A percentile compares a stretch with the other conserved stretches of the same genome.
These are phyloP conservation scores for Pythium brassicae DNA, from an alignment of 352 stramenopile genomes.

Conservation along the genomic window DNA sequence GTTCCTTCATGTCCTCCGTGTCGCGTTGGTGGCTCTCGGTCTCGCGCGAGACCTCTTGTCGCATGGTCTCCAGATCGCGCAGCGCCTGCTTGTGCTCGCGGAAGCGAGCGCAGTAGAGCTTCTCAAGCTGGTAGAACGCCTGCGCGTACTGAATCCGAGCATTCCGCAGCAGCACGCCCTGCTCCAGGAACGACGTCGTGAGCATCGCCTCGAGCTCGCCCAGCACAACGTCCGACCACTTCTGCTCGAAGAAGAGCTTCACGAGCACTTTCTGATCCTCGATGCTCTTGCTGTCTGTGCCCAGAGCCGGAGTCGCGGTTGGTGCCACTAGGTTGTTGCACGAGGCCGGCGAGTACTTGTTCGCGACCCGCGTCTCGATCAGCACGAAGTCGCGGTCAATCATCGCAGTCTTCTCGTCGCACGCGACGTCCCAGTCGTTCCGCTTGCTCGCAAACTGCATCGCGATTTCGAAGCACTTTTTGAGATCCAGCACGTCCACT, in stretches of 20 bases:
- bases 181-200: slow-evolving; percentile 84
- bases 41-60: slow-evolving; percentile 24
- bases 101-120: slow-evolving; percentile 33
- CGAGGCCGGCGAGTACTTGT: slow-evolving; percentile 18
- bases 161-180: slow-evolving; percentile 78
- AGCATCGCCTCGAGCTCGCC: slow-evolving; percentile 88
- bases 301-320: neutral
- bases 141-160: slow-evolving; percentile 75
- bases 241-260: slow-evolving; percentile 83
- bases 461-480: slow-evolving; percentile 61
- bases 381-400: slow-evolving; percentile 68
- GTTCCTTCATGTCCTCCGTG: slow-evolving; percentile 31
- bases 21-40: slow-evolving; percentile 37
- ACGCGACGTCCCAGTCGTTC: slow-evolving; percentile 34
- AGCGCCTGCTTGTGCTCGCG: slow-evolving; percentile 29
- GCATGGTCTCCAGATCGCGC: slow-evolving; percentile 31
- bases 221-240: slow-evolving; percentile 87
- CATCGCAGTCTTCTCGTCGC: slow-evolving; percentile 44
- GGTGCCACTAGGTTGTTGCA: neutral
- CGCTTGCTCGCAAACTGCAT: slow-evolving; percentile 58
- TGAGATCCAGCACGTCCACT: slow-evolving; percentile 65
- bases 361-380: slow-evolving; percentile 37
- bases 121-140: slow-evolving; percentile 71
- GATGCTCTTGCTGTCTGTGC: neutral
- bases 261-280: slow-evolving; percentile 36